Conservation (phyloP, 805 yeast species). For the Grigorovia jiainica region DNA sequence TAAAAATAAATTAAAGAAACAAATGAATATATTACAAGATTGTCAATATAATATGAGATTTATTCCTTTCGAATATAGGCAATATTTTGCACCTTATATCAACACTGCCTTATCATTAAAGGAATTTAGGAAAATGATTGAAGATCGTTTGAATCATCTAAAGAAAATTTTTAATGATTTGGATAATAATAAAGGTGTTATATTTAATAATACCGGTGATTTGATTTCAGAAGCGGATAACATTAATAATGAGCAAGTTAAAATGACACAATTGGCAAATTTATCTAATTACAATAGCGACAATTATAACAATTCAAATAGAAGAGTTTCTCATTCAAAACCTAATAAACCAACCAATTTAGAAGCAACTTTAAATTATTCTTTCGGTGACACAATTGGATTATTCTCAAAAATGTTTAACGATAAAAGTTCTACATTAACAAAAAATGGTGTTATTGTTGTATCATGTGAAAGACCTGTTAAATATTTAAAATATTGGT, state of each 20-base stretch:
- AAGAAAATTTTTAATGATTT: slow-evolving; percentile 9
- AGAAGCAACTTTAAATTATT: slow-evolving; percentile 12
- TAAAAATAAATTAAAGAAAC: slow-evolving; percentile 20
- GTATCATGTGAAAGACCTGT: slow-evolving; percentile 23
- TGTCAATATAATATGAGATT: slow-evolving; percentile 17
- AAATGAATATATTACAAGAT: slow-evolving; percentile 14
- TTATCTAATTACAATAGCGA: too few species aligned
- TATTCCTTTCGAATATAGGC: slow-evolving; percentile 22
- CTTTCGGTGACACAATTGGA: background rate
- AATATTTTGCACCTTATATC: slow-evolving; percentile 7
- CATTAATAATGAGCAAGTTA: too few species aligned
- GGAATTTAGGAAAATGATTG: slow-evolving; percentile 5
- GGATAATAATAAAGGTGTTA: slow-evolving; percentile 7
- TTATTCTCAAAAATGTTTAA: background rate
- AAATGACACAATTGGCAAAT: too few species aligned
- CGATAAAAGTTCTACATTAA: slow-evolving; percentile 2
- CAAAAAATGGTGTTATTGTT: slow-evolving; percentile 22
- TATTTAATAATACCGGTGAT: slow-evolving; percentile 16
- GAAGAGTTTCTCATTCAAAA: slow-evolving; percentile 1
- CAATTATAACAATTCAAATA: too few species aligned
- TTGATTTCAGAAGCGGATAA: slow-evolving; percentile 14
- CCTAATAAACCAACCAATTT: slow-evolving; percentile 2
- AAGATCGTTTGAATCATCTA: slow-evolving; percentile 10
- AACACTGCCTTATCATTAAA: slow-evolving; percentile 6
- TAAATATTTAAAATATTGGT: slow-evolving; percentile 27